These are phyloP conservation scores for Lentinula novae-zelandiae DNA, from an alignment of 1,284 basidiomycete species.

Conservation along the genomic window DNA sequence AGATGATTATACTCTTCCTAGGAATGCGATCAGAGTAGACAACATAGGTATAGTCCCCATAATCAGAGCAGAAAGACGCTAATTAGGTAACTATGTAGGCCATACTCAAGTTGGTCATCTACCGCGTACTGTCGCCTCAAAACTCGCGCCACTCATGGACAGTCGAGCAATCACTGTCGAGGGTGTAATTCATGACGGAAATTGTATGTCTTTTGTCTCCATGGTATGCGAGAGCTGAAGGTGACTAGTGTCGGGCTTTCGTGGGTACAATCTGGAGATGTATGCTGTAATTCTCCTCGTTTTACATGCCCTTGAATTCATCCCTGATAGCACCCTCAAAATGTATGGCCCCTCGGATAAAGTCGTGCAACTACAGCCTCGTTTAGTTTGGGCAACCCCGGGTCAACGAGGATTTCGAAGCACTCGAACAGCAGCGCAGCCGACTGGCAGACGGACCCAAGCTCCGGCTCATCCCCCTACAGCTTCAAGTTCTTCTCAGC, in stretches of 20 bases:
- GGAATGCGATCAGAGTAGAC: constrained; percentile 76
- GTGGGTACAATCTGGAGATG: constrained; percentile 57
- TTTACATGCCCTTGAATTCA: constrained; percentile 7
- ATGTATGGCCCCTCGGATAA: constrained; percentile 68
- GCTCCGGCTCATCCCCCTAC: background rate
- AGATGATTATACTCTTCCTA: constrained; percentile 22
- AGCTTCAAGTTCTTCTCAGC: background rate
- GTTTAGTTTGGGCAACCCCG: constrained; percentile 73
- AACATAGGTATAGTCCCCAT: constrained; percentile 46
- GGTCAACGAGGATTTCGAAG: constrained; percentile 50
- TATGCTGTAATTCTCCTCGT: constrained; percentile 27
- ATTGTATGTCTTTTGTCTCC: constrained; percentile 36
- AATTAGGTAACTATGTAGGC: constrained; percentile 17
- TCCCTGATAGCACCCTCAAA: constrained; percentile 51
- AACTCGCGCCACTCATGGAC: constrained; percentile 73
- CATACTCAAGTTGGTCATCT: constrained; percentile 77
- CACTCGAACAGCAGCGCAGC: constrained; percentile 13
- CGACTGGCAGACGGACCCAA: background rate
- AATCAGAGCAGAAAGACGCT: background rate
- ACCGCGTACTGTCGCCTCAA: constrained; percentile 55
- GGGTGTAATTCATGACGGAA: constrained; percentile 72
- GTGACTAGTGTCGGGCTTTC: constrained; percentile 38
- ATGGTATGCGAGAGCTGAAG: background rate
- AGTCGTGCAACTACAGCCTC: constrained; percentile 58
- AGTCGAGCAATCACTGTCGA: constrained; percentile 60